These are phyloP conservation scores for Hymenotorrendiella dingleyae DNA, from an alignment of 2,329 filamentous ascomycete genomes.

Conservation along the genomic window DNA sequence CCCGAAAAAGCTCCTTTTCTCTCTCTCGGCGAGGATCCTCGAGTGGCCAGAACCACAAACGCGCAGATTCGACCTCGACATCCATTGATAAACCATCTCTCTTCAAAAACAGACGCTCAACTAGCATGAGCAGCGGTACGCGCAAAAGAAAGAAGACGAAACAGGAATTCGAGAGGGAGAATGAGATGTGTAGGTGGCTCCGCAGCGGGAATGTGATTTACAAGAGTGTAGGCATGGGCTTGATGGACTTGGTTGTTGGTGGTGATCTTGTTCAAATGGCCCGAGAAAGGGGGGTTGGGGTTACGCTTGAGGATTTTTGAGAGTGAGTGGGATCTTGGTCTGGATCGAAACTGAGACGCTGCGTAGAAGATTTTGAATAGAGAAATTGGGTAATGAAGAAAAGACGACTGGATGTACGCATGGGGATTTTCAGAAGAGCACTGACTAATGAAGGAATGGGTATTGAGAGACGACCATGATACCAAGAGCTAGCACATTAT, in stretches of 20 bases:
- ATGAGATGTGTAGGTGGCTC: conserved; percentile 50
- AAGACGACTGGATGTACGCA: too few relatives aligned
- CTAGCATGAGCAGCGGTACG: not conserved
- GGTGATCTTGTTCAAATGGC: conserved; percentile 52
- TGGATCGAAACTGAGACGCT: too few relatives aligned
- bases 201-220: conserved; percentile 60
- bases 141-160: conserved; percentile 17
- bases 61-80: not conserved
- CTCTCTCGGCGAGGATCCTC: conserved; percentile 13
- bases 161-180: conserved; percentile 34
- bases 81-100: not conserved
- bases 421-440: too few relatives aligned
- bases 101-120: conserved; percentile 1
- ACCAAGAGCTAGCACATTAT: too few relatives aligned
- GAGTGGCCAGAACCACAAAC: conserved; percentile 4
- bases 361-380: not conserved
- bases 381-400: not conserved
- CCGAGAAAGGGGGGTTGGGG: conserved; percentile 48
- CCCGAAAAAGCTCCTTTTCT: conserved; percentile 19
- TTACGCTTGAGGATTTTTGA: conserved; percentile 46
- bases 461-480: too few relatives aligned
- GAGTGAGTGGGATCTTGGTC: not conserved
- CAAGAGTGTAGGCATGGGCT: conserved; percentile 60
- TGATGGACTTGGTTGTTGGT: conserved; percentile 62
- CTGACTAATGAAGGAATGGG: too few relatives aligned